phyloP scores from a whole-genome alignment of 495 filamentous ascomycete genomes.

The Aspergillus sclerotiicarbonarius region DNA sequence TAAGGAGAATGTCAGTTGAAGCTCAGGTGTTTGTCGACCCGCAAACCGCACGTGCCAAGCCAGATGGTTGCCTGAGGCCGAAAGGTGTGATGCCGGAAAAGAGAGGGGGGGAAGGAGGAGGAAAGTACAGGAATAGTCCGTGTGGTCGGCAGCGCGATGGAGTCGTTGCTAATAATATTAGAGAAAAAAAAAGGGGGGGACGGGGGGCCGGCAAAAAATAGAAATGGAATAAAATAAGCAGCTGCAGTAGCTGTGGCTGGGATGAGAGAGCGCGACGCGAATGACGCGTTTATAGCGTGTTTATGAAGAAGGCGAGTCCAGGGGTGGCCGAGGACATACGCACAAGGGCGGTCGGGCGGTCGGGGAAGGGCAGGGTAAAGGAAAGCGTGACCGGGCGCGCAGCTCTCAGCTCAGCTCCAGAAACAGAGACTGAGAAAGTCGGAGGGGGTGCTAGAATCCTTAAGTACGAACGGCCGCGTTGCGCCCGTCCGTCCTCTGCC shows the following conservation, averaged over 20 bases:
- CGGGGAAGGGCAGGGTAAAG: conserved; percentile 28
- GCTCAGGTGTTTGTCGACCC: conserved; percentile 2
- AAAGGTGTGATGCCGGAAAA: neutral
- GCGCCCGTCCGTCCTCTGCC: conserved; percentile 35
- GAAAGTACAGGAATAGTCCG: neutral
- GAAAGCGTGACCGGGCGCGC: conserved; percentile 26
- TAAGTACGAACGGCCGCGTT: conserved; percentile 49
- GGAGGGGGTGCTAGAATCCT: conserved; percentile 50
- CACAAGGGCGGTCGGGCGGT: conserved; percentile 17
- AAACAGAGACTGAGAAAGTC: conserved; percentile 43
- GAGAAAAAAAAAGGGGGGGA: conserved; percentile 13
- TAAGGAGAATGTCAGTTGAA: conserved; percentile 19
- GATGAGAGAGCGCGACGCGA: conserved; percentile 29
- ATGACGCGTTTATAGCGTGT: conserved; percentile 24
- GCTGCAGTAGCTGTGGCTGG: conserved; percentile 23
- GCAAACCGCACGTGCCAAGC: conserved; percentile 15
- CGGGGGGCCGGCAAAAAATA: conserved; percentile 14
- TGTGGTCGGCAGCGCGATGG: neutral
- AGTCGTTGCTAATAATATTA: conserved; percentile 9
- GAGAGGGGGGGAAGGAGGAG: neutral
- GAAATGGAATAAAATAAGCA: conserved; percentile 13
- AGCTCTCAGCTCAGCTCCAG: conserved; percentile 33
- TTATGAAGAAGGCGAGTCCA: conserved; percentile 14
- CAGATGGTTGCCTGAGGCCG: conserved; percentile 21
- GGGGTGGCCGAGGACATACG: conserved; percentile 8